phyloP scores from a whole-genome alignment of 345 rosid genomes.

The Mercurialis annua region DNA sequence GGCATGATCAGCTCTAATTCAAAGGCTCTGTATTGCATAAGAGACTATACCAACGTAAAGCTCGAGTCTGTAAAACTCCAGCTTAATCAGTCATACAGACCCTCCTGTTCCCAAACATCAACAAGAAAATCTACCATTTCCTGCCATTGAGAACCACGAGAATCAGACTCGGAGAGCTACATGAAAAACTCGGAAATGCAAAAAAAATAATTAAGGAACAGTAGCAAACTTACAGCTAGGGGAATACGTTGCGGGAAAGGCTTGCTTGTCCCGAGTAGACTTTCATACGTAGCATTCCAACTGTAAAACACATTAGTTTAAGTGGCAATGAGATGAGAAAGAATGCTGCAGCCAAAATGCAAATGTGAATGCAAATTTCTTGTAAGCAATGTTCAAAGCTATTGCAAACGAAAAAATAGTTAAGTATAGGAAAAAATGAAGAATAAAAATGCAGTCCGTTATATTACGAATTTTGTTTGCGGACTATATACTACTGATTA shows the following conservation, averaged over 20 bases:
- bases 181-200: neutral
- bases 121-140: constrained; percentile 38
- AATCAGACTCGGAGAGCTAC: neutral
- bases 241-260: constrained; percentile 49
- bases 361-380: neutral
- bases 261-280: constrained; percentile 44
- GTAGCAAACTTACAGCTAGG: constrained; percentile 46
- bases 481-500: neutral
- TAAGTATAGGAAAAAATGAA: neutral
- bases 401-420: no score
- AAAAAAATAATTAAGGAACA: neutral
- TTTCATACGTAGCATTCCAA: constrained; percentile 49
- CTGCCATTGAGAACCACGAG: constrained; percentile 22
- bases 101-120: constrained; percentile 33
- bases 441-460: neutral
- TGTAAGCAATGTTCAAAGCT: neutral
- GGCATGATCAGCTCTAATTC: neutral
- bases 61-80: no score
- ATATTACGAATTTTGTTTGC: neutral
- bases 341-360: neutral
- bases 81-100: constrained; percentile 25
- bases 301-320: constrained; percentile 7
- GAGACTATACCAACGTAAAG: neutral
- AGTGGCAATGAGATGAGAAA: no score
- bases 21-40: neutral